A percentile compares a stretch with the other conserved stretches of the same genome.
Evolutionary conservation across 257 asterid genomes (phyloP).

Genomic region (Craterostigma plantagineum): DNA sequence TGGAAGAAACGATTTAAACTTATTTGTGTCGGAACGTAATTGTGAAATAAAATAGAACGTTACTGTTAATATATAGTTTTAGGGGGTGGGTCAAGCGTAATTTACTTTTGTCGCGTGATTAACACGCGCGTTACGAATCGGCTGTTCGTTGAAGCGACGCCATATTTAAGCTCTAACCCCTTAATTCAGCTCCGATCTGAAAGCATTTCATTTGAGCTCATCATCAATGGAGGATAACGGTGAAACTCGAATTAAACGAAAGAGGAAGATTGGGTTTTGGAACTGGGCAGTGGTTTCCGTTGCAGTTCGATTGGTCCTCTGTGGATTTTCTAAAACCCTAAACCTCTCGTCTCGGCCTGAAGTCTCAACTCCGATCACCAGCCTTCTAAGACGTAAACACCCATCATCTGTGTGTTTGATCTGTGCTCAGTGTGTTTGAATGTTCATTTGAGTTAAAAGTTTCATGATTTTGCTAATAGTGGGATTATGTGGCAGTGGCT

Average conservation of each 20-base stretch:
- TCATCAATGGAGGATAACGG: slow-evolving; percentile 18
- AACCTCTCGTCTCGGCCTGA: slow-evolving; percentile 86
- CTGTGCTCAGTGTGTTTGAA: not conserved
- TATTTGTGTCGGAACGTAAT: too few species aligned
- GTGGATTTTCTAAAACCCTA: slow-evolving; percentile 51
- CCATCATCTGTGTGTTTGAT: not conserved
- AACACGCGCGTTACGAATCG: too few species aligned
- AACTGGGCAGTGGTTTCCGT: slow-evolving; percentile 60
- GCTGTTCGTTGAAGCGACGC: too few species aligned
- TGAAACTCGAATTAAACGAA: slow-evolving; percentile 2
- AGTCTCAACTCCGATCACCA: slow-evolving; percentile 92
- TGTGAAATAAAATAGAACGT: too few species aligned
- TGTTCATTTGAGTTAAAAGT: not conserved
- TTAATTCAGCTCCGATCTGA: slow-evolving; percentile 11
- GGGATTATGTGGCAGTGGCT: slow-evolving; percentile 32
- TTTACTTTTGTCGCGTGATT: too few species aligned
- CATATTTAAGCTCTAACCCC: too few species aligned
- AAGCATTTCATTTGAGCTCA: too few species aligned
- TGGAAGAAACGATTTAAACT: too few species aligned
- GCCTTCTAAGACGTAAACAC: slow-evolving; percentile 70
- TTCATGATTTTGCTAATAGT: not conserved
- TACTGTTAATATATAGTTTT: too few species aligned
- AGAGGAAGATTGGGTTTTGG: slow-evolving; percentile 45
- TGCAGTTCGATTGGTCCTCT: slow-evolving; percentile 42
- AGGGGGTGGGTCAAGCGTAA: too few species aligned